Evolutionary conservation across 2,329 filamentous ascomycete species (phyloP), one percentile per base, ranked within the genome.

Genomic region (Aspergillus glaucus): DNA sequence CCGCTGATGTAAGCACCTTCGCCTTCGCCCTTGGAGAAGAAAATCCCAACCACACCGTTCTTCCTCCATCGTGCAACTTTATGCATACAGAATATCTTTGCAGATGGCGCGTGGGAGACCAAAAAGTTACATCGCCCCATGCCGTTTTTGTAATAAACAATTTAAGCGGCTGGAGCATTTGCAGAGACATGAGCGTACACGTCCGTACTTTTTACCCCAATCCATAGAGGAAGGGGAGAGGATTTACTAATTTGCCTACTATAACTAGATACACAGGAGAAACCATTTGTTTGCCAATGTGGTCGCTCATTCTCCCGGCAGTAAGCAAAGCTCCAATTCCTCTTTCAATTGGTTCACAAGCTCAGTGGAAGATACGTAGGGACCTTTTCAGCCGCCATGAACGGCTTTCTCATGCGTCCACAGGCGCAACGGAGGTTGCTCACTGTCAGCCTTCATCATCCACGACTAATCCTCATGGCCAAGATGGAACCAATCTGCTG

Each of bases 251-350:
- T 60, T 19, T 43, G 14, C 47, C 41, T 46, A 21, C 24, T 30
- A 39, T 46, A n/a, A n/a, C n/a, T n/a, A 70, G 65, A 68, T 49
- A 69, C 64, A 6, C 56, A 57, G 15, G 65, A 69, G 44, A 62
- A 57, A 32, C 64, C 64, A 4, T 69, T 66, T 51, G 44, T 37
- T 10, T 67, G 65, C 44, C 51, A 57, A 14, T 68, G 64, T 47
- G 63, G 63, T 4, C 57, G 54, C 24, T 50, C 50, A 14, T 68
- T 66, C 40, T 59, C 63, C 4, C 59, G 64, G 46, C 58, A 60
- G 63, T 67, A 54, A 53, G 61, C 45, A 32, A 2, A 10, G 24
- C 8, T 6, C 24, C 24, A 19, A 32, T 15, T 8, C 8, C 10
- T 40, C 17, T 12, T 42, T 6, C 9, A 19, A 19, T 45, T 28